Conservation (phyloP, 2,329 filamentous ascomycete genomes). For the Stachybotrys chartarum region DNA sequence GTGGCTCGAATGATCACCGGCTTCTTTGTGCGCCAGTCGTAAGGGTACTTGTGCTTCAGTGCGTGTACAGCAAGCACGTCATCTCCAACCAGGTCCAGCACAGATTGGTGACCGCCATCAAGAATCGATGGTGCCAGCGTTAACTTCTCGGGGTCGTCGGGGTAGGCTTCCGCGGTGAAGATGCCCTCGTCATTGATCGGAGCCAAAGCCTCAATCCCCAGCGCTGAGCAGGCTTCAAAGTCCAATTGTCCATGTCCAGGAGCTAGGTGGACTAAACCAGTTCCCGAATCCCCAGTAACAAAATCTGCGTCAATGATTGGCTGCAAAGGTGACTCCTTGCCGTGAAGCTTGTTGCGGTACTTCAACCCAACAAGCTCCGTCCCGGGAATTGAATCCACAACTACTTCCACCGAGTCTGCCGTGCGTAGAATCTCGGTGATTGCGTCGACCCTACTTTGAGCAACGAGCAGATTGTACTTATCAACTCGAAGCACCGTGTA, state of each 20-base stretch:
- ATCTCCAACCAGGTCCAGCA: slow-evolving; percentile 61
- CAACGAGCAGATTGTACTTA: slow-evolving; percentile 60
- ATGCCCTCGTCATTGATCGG: slow-evolving; percentile 76
- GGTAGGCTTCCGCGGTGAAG: slow-evolving; percentile 75
- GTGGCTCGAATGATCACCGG: slow-evolving; percentile 89
- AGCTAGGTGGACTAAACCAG: slow-evolving; percentile 89
- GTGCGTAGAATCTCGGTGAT: slow-evolving; percentile 43
- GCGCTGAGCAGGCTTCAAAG: slow-evolving; percentile 69
- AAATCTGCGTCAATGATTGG: slow-evolving; percentile 79
- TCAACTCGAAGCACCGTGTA: slow-evolving; percentile 62
- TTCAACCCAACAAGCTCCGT: slow-evolving; percentile 55
- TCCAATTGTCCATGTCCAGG: slow-evolving; percentile 97
- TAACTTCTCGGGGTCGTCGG: slow-evolving; percentile 59
- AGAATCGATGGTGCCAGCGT: slow-evolving; percentile 62
- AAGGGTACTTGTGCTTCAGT: slow-evolving; percentile 89
- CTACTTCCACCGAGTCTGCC: slow-evolving; percentile 32
- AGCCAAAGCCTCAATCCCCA: slow-evolving; percentile 68
- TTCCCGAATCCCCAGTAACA: slow-evolving; percentile 83
- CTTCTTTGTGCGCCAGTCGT: slow-evolving; percentile 94
- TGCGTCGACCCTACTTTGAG: slow-evolving; percentile 60
- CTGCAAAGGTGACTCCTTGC: slow-evolving; percentile 47
- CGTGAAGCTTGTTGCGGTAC: slow-evolving; percentile 67
- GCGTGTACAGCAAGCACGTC: slow-evolving; percentile 63
- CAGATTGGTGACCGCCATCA: slow-evolving; percentile 58
- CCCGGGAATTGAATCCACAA: slow-evolving; percentile 54